Conservation (phyloP, 371 early-diverging fungal genomes). For the Actinomortierella wolfii region DNA sequence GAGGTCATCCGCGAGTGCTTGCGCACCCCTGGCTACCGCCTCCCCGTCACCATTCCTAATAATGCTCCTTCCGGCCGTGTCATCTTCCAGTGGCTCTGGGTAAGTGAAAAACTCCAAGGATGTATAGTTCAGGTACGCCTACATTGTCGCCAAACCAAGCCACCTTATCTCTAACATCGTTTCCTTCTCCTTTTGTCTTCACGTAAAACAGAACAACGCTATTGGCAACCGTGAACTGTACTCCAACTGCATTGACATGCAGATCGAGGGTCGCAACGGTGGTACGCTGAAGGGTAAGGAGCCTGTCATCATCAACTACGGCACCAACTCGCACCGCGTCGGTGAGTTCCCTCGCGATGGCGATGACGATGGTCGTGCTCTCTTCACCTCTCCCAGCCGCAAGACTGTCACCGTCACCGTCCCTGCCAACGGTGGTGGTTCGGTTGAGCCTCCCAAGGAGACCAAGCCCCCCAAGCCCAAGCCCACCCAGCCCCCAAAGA, state of each 20-base stretch:
- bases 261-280: slow-evolving; percentile 39
- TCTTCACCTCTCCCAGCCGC: not conserved
- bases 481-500: no score
- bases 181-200: no score
- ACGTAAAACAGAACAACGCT: slow-evolving; percentile 48
- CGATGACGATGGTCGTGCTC: not conserved
- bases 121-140: no score
- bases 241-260: slow-evolving; percentile 66
- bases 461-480: no score
- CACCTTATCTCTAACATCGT: no score
- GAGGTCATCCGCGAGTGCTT: slow-evolving; percentile 53
- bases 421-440: no score
- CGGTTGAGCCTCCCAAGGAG: no score
- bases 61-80: slow-evolving; percentile 53
- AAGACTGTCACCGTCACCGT: no score
- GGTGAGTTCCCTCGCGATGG: slow-evolving; percentile 1
- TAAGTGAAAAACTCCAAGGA: not conserved
- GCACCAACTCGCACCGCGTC: not conserved
- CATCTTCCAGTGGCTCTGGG: slow-evolving; percentile 43
- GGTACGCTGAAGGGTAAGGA: not conserved
- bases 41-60: slow-evolving; percentile 54
- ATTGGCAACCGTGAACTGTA: slow-evolving; percentile 67
- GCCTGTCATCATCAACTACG: slow-evolving; percentile 2
- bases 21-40: slow-evolving; percentile 19
- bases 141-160: no score